Evolutionary conservation across 2,329 filamentous ascomycete genomes (phyloP).

Genomic region (Diaporthe australafricana): DNA sequence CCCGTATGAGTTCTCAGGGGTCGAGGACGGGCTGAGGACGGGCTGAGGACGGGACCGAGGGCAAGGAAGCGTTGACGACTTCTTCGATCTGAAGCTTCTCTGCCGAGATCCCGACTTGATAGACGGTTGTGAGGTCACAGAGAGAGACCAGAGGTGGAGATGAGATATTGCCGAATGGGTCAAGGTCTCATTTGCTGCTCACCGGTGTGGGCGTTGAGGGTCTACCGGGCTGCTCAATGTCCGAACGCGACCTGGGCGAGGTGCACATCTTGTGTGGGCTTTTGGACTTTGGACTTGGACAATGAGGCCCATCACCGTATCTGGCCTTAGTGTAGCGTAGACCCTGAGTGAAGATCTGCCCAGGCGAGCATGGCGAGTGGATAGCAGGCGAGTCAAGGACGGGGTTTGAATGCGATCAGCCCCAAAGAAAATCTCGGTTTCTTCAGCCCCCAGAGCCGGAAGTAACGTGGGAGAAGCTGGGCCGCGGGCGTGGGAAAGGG

Average conservation of each 20-base stretch:
- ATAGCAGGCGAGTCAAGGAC: constrained; percentile 22
- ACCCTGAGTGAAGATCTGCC: constrained; percentile 7
- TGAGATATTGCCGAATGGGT: constrained; percentile 23
- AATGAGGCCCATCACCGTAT: constrained; percentile 9
- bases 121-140: not conserved
- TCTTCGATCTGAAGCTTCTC: not conserved
- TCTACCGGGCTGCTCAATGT: not conserved
- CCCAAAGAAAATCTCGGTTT: constrained; percentile 29
- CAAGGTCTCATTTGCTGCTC: constrained; percentile 21
- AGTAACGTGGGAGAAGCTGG: constrained; percentile 24
- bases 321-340: not conserved
- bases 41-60: not conserved
- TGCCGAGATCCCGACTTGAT: constrained; percentile 11
- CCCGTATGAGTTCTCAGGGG: not conserved
- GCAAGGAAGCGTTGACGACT: not conserved
- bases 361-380: constrained; percentile 20
- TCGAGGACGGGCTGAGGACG: no score
- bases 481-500: constrained; percentile 12
- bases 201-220: constrained; percentile 24
- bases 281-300: not conserved
- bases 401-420: constrained; percentile 26
- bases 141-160: constrained; percentile 17
- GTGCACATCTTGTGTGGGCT: constrained; percentile 10
- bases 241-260: not conserved
- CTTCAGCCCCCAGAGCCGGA: constrained; percentile 22